These are phyloP conservation scores for Oryza meridionalis DNA, from an alignment of 176 grass and related monocot genomes.

Conservation along the genomic window DNA sequence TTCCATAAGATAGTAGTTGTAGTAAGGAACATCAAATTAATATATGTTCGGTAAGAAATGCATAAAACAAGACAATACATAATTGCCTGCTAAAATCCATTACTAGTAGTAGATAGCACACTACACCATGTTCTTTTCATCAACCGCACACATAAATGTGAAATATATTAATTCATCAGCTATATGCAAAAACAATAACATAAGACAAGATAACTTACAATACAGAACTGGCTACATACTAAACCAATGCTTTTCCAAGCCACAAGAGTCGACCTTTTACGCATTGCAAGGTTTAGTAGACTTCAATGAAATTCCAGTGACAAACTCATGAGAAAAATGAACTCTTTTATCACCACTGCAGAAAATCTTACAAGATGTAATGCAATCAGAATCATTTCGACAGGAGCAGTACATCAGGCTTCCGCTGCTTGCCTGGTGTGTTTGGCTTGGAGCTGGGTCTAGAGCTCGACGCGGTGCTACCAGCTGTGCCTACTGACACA, in stretches of 20 bases:
- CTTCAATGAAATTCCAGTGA: conserved; percentile 13
- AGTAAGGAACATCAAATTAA: not conserved
- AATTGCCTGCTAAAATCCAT: conserved; percentile 25
- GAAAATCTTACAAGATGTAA: conserved; percentile 23
- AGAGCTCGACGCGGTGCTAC: conserved; percentile 50
- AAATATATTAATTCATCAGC: conserved; percentile 38
- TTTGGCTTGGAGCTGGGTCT: conserved; percentile 78
- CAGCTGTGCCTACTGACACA: conserved; percentile 34
- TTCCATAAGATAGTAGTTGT: not conserved
- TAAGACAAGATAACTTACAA: conserved; percentile 46
- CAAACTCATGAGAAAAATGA: conserved; percentile 24
- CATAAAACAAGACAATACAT: conserved; percentile 1
- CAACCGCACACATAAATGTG: conserved; percentile 20
- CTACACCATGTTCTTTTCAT: not conserved
- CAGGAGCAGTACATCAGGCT: conserved; percentile 62
- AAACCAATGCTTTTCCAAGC: conserved; percentile 21
- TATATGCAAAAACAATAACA: conserved; percentile 52
- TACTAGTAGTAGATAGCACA: not conserved
- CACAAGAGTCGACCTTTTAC: conserved; percentile 15
- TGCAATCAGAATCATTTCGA: conserved; percentile 64
- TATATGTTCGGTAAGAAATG: not conserved
- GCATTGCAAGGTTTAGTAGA: conserved; percentile 7
- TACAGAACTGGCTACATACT: conserved; percentile 35
- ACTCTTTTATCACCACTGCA: conserved; percentile 29
- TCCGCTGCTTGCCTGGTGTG: conserved; percentile 81